Percentiles rank a stretch among this genome's conserved stretches.
Evolutionary conservation across 345 rosid genomes (phyloP).

Genomic region (Bruguiera sexangula): DNA sequence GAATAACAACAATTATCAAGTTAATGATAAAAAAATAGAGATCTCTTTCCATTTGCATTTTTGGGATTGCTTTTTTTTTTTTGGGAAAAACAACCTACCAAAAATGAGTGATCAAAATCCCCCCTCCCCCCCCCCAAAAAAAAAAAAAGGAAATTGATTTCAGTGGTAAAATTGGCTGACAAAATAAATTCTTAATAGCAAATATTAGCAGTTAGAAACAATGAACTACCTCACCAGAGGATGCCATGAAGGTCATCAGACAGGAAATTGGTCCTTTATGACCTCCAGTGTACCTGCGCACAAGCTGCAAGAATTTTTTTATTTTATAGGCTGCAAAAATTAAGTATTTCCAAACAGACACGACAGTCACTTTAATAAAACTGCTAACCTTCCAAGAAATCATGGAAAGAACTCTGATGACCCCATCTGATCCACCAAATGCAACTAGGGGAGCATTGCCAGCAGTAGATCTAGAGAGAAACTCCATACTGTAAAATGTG

Average conservation of each 20-base stretch:
- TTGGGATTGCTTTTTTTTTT: no score
- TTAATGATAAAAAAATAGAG: no score
- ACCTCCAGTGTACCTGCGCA: conserved; percentile 91
- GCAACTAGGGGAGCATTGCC: conserved; percentile 98
- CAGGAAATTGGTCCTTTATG: conserved; percentile 95
- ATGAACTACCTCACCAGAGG: conserved; percentile 84
- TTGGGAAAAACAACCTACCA: no score
- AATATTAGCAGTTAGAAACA: background rate
- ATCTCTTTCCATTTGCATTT: no score
- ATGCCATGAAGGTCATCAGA: conserved; percentile 96
- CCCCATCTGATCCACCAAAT: conserved; percentile 97
- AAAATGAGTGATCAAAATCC: no score
- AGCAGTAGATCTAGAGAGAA: conserved; percentile 67
- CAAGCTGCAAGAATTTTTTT: conserved; percentile 57
- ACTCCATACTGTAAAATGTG: conserved; percentile 76
- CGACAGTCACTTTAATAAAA: conserved; percentile 18
- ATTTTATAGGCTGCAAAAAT: background rate
- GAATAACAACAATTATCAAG: no score
- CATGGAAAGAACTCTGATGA: conserved; percentile 98
- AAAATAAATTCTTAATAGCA: background rate
- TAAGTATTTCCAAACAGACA: conserved; percentile 15
- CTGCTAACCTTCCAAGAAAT: conserved; percentile 92
- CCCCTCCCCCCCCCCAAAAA: background rate
- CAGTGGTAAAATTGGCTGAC: background rate
- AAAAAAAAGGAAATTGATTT: background rate